Conservation (phyloP, 345 rosid genomes). For the Aurinia saxatilis region DNA sequence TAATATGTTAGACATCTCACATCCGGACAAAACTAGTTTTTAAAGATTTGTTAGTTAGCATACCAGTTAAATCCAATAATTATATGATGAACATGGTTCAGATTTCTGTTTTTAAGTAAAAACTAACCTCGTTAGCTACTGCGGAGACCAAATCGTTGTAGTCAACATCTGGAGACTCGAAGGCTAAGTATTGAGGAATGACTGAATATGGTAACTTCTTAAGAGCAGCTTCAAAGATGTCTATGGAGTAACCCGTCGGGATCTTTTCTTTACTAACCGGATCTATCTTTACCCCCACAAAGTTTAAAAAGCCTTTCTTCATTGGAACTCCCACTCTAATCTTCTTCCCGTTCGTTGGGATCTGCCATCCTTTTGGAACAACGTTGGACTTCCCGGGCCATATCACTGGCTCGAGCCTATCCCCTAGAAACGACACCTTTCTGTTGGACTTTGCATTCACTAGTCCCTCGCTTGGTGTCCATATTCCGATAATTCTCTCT, state of each 20-base stretch:
- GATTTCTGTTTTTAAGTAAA: not conserved
- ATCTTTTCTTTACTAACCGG: not conserved
- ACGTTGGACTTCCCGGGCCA: constrained; percentile 45
- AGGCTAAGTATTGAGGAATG: constrained; percentile 12
- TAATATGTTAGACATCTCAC: not conserved
- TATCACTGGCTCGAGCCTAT: constrained; percentile 4
- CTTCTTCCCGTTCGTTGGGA: constrained; percentile 30
- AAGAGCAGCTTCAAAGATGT: constrained; percentile 28
- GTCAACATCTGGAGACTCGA: not conserved
- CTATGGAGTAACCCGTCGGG: constrained; percentile 24
- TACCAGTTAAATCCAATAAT: too few relatives aligned
- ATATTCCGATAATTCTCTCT: constrained; percentile 31
- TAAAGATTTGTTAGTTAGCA: too few relatives aligned
- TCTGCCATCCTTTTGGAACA: constrained; percentile 33
- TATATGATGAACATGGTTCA: not conserved
- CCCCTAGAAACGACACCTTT: not conserved
- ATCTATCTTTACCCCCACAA: constrained; percentile 1
- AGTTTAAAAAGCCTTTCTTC: constrained; percentile 25
- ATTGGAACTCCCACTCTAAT: constrained; percentile 41
- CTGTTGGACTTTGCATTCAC: not conserved
- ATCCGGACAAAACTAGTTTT: not conserved
- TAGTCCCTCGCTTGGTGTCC: constrained; percentile 27
- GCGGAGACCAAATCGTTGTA: constrained; percentile 32
- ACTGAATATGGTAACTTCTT: constrained; percentile 24
- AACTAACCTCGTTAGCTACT: constrained; percentile 35